A percentile compares a stretch with the other conserved stretches of the same genome.
These are phyloP conservation scores for Pseudogymnoascus pannorum DNA, from an alignment of 2,329 filamentous ascomycete genomes.

Conservation along the genomic window DNA sequence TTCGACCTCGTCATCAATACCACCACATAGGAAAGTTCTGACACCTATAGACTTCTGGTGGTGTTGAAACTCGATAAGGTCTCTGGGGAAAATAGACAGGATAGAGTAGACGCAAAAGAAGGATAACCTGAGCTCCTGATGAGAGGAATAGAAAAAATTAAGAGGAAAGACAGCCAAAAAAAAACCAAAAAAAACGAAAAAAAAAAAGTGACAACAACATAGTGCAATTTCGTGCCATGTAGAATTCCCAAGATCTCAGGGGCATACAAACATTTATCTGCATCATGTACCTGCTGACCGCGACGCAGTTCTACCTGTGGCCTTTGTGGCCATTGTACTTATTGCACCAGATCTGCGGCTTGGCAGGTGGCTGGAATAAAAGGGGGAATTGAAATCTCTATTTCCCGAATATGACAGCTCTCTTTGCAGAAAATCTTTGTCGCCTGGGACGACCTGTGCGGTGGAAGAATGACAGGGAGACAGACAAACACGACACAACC, in stretches of 20 bases:
- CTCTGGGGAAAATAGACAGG: background rate
- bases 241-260: background rate
- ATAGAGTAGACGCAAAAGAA: background rate
- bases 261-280: constrained; percentile 5
- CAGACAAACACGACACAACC: background rate
- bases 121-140: background rate
- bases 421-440: constrained; percentile 1
- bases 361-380: background rate
- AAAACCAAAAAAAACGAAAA: no score
- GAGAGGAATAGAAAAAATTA: background rate
- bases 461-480: background rate
- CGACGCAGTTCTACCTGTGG: background rate
- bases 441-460: constrained; percentile 1
- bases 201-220: background rate
- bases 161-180: background rate
- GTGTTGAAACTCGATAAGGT: background rate
- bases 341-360: background rate
- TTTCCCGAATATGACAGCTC: background rate
- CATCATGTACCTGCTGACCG: background rate
- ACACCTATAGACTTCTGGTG: background rate
- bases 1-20: background rate
- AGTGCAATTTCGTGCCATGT: background rate
- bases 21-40: background rate
- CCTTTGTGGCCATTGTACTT: background rate
- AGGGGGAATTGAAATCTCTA: background rate